Evolutionary conservation across 768 basidiomycete genomes (phyloP).

Genomic region (Russula lepida): DNA sequence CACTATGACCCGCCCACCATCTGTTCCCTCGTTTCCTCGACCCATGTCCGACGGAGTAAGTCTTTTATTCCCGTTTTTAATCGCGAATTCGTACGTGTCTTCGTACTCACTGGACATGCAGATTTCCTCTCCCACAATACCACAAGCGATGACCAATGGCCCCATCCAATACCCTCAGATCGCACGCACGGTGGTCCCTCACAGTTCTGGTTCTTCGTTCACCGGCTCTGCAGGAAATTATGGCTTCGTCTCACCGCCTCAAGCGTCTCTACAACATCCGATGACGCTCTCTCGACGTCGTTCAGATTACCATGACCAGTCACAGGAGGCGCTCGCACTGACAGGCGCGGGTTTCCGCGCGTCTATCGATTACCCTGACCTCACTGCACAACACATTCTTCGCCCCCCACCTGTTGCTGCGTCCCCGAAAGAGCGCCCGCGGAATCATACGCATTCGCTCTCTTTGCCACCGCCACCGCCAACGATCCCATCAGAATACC

Average conservation of each 20-base stretch:
- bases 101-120: constrained; percentile 13
- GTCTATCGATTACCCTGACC: constrained; percentile 75
- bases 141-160: constrained; percentile 31
- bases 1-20: constrained; percentile 18
- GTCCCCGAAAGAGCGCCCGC: constrained; percentile 64
- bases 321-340: constrained; percentile 48
- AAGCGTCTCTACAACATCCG: constrained; percentile 79
- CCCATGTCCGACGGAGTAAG: constrained; percentile 21
- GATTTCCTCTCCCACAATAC: constrained; percentile 32
- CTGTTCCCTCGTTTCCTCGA: constrained; percentile 14
- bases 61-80: constrained; percentile 12
- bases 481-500: constrained; percentile 65
- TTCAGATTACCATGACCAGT: constrained; percentile 75
- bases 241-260: constrained; percentile 54
- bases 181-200: constrained; percentile 32
- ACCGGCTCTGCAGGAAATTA: constrained; percentile 34
- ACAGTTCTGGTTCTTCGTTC: constrained; percentile 35
- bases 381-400: constrained; percentile 50
- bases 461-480: constrained; percentile 47
- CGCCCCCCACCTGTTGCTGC: constrained; percentile 78
- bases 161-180: constrained; percentile 50
- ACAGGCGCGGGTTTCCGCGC: constrained; percentile 34
- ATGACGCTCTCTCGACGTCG: constrained; percentile 63
- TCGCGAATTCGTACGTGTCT: background rate
- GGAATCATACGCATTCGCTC: constrained; percentile 34